Conservation (phyloP, 139 green algal species). For the Coelastrella sp. region DNA sequence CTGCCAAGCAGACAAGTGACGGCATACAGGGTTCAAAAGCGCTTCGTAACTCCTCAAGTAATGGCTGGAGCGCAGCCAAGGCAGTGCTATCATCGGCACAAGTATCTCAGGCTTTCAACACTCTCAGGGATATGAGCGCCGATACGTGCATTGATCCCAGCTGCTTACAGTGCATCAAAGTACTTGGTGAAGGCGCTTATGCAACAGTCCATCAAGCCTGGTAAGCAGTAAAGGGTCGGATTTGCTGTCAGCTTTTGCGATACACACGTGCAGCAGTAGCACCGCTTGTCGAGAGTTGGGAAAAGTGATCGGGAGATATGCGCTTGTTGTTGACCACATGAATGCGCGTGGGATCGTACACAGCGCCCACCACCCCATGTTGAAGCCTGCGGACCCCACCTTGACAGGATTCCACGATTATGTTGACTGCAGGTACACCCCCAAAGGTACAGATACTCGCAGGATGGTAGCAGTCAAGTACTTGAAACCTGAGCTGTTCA, state of each 20-base stretch:
- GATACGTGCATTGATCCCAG: constrained; percentile 24
- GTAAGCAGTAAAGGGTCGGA: neutral
- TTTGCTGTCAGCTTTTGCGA: too few relatives aligned
- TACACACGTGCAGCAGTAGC: too few relatives aligned
- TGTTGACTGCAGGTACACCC: constrained; percentile 19
- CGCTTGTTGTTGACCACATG: too few relatives aligned
- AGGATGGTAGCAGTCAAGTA: constrained; percentile 28
- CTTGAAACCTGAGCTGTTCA: constrained; percentile 34
- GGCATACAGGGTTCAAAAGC: too few relatives aligned
- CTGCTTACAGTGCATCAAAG: neutral
- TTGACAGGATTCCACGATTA: too few relatives aligned
- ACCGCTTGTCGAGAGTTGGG: too few relatives aligned
- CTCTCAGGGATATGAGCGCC: constrained; percentile 32
- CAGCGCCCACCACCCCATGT: too few relatives aligned
- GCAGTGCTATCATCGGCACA: neutral
- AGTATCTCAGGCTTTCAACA: constrained; percentile 4
- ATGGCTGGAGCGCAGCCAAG: neutral
- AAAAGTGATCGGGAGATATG: too few relatives aligned
- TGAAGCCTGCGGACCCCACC: too few relatives aligned
- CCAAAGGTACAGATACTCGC: neutral
- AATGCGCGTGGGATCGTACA: too few relatives aligned
- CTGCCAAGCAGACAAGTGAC: too few relatives aligned
- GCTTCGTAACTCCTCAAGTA: neutral
- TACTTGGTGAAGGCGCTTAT: constrained; percentile 35
- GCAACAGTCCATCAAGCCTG: constrained; percentile 26